Base-by-base conservation (phyloP, 768 basidiomycete genomes). In the Symmetrospora coprosmae region DNA sequence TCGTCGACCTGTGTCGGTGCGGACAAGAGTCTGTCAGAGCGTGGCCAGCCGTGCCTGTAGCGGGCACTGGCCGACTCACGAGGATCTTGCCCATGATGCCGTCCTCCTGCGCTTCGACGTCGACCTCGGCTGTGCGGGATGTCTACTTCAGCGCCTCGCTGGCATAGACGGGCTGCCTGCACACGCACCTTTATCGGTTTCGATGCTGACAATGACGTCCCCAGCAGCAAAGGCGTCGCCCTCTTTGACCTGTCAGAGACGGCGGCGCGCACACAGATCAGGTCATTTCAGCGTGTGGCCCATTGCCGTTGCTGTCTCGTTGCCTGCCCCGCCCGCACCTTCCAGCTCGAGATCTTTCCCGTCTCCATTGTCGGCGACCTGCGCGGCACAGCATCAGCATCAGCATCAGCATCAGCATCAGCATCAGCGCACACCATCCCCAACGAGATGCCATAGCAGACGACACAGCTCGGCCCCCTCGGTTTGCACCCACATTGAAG, bases 91-190 rank as follows among this genome's bases (percentile, higher is more conserved):
- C 91, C 62, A 99, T 76, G 65, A 97, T 75, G 67, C 94, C 94
- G 67, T 99, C 94, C 40, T 97, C 94, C 76, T 91, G 91, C 8
- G 94, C 89, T 75, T 99, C 94, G 34, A 99, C 92, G 75, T 99
- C 94, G 74, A 99, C 97, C 47, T 90, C 91, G 21, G 94, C 69
- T 63, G 56, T 23, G 43, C 16, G 37, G 13, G 16, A 11, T 17
- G 35, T n/a, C n/a, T 49, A 11, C 21, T 31, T 8, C 13, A 11
- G 3, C 27, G 39, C 11, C 33, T 11, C 30, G n/a, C 19, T 2
- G 11, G 6, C 49, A 25, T 14, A 34, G 37, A 19, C 5, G 14
- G 40, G 25, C 31, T 37, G n/a, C 21, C n/a, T n/a, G n/a, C n/a
- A n/a, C n/a, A 17, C 41, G 43, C 37, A 63, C 62, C 92, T 80